Evolutionary conservation across 2,329 filamentous ascomycete genomes (phyloP).

Genomic region (Ophiostoma piceae): DNA sequence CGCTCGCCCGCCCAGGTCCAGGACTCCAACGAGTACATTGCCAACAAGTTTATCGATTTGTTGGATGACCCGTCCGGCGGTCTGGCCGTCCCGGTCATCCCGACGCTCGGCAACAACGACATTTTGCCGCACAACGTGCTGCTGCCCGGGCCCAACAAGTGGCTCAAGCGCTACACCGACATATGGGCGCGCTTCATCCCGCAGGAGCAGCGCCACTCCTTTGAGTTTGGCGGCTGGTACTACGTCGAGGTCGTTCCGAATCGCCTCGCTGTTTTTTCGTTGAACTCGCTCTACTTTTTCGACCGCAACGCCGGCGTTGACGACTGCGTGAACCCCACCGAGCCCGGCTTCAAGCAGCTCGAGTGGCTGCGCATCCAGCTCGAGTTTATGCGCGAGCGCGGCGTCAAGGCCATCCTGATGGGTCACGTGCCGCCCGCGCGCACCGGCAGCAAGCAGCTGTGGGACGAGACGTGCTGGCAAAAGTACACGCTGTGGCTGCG

Average conservation of each 20-base stretch:
- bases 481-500: constrained; percentile 89
- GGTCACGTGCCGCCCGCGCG: constrained; percentile 91
- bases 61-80: constrained; percentile 57
- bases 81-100: constrained; percentile 72
- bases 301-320: constrained; percentile 89
- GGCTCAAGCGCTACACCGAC: constrained; percentile 69
- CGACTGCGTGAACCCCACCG: constrained; percentile 69
- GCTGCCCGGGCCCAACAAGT: constrained; percentile 74
- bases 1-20: constrained; percentile 72
- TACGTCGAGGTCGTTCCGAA: constrained; percentile 85
- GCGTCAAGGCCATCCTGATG: constrained; percentile 90
- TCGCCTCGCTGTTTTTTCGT: constrained; percentile 79
- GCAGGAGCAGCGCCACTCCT: constrained; percentile 84
- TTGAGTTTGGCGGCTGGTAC: constrained; percentile 92
- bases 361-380: constrained; percentile 93
- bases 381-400: constrained; percentile 70
- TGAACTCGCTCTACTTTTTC: constrained; percentile 97
- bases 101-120: constrained; percentile 94
- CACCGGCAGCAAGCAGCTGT: constrained; percentile 75
- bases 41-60: constrained; percentile 68
- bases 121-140: constrained; percentile 97
- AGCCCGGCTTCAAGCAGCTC: constrained; percentile 91
- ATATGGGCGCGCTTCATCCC: constrained; percentile 88
- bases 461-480: constrained; percentile 98
- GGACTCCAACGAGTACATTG: constrained; percentile 67